Conservation (phyloP, 2,329 filamentous ascomycete species). For the Penicillium freii region DNA sequence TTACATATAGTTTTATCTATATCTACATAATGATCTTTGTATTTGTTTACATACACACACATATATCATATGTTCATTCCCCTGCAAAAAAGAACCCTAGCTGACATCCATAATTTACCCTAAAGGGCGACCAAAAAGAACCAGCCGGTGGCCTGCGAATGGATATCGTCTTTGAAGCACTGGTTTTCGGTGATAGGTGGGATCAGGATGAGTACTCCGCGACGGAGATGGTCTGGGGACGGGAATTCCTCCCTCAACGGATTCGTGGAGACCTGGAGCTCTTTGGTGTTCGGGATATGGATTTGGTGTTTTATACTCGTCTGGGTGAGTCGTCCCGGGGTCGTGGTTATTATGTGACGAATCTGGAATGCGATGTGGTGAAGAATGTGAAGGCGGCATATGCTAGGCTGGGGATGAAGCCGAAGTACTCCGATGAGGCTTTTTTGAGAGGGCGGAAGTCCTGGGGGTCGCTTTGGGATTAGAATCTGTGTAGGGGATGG, state of each 20-base stretch:
- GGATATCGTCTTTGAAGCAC: not conserved
- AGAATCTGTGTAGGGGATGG: not conserved
- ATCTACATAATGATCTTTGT: not conserved
- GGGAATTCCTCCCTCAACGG: not conserved
- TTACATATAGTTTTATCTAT: not conserved
- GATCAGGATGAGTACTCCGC: not conserved
- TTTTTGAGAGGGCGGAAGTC: not conserved
- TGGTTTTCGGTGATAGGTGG: not conserved
- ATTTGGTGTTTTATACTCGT: not conserved
- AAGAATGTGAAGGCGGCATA: not conserved
- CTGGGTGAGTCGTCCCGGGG: not conserved
- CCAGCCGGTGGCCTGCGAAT: not conserved
- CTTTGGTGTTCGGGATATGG: not conserved
- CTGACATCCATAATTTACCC: not conserved
- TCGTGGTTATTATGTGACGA: not conserved
- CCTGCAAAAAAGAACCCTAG: not conserved
- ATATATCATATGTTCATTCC: not conserved
- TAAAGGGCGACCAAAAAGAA: not conserved
- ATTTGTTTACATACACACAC: no score
- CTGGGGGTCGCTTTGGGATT: constrained; percentile 4
- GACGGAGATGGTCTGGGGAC: not conserved
- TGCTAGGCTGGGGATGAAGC: not conserved
- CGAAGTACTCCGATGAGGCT: not conserved
- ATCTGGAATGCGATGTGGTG: not conserved
- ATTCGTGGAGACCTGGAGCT: not conserved